A percentile compares a stretch with the other conserved stretches of the same genome.
Evolutionary conservation across 805 yeast genomes (phyloP).

Genomic region (Saturnispora saitoi): DNA sequence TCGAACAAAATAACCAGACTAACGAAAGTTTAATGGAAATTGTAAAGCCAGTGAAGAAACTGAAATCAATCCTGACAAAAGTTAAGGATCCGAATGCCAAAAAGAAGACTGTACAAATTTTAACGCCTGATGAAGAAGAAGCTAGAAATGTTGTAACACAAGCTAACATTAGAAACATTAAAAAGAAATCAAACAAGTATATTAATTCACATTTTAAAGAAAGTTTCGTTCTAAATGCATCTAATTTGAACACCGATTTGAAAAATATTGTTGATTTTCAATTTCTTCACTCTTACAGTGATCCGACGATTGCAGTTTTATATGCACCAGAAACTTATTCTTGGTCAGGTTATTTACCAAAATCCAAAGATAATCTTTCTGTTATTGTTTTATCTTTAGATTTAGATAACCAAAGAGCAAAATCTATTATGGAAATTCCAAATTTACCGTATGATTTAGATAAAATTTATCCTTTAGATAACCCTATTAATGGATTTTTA

Average conservation of each 20-base stretch:
- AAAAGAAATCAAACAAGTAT: slow-evolving; percentile 5
- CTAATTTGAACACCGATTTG: slow-evolving; percentile 47
- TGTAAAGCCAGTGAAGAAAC: slow-evolving; percentile 4
- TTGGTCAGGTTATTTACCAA: slow-evolving; percentile 71
- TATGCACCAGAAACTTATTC: slow-evolving; percentile 33
- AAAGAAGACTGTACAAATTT: slow-evolving; percentile 2
- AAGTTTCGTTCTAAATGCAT: slow-evolving; percentile 53
- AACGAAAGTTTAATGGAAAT: not conserved
- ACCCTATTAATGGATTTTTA: slow-evolving; percentile 63
- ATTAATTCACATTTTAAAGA: slow-evolving; percentile 29
- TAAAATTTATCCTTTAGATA: slow-evolving; percentile 50
- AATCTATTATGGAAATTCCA: slow-evolving; percentile 56
- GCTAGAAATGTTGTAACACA: slow-evolving; percentile 1
- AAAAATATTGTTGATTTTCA: slow-evolving; percentile 60
- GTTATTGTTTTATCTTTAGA: slow-evolving; percentile 65
- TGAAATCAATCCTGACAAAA: slow-evolving; percentile 4
- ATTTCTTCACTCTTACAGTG: slow-evolving; percentile 66
- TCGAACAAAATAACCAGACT: not conserved
- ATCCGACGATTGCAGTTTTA: slow-evolving; percentile 52
- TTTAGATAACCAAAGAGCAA: slow-evolving; percentile 44
- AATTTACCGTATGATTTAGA: slow-evolving; percentile 70
- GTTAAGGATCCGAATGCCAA: slow-evolving; percentile 1
- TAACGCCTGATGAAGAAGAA: slow-evolving; percentile 5
- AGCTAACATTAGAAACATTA: not conserved
- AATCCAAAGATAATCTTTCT: slow-evolving; percentile 52